Evolutionary conservation across 306 rosid species (phyloP).

Genomic region (Leucaena leucocephala): DNA sequence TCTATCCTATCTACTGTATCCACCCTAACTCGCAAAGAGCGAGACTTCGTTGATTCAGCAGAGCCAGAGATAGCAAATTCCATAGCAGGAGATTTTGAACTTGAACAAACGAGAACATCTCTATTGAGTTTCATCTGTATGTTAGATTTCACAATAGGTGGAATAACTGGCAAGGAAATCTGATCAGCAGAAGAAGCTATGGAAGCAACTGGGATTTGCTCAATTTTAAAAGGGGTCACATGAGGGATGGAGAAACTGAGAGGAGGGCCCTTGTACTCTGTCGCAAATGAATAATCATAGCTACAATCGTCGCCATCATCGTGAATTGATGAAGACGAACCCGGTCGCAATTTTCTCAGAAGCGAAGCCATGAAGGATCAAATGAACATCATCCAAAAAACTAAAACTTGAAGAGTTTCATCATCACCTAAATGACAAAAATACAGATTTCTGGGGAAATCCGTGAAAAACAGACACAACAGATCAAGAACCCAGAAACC

Average conservation of each 20-base stretch:
- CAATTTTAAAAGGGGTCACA: conserved; percentile 57
- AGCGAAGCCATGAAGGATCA: conserved; percentile 52
- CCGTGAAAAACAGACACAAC: not conserved
- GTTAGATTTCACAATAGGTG: conserved; percentile 54
- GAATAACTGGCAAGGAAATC: conserved; percentile 61
- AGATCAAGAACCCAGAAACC: not conserved
- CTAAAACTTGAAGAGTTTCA: conserved; percentile 6
- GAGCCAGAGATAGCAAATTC: not conserved
- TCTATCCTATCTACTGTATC: conserved; percentile 18
- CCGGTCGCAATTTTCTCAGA: conserved; percentile 49
- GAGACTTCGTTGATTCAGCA: not conserved
- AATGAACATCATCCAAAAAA: not conserved
- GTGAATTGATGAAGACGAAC: conserved; percentile 37
- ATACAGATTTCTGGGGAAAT: not conserved
- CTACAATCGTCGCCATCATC: conserved; percentile 37
- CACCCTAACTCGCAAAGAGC: conserved; percentile 3
- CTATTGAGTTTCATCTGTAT: not conserved
- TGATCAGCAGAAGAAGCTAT: conserved; percentile 46
- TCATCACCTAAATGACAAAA: not conserved
- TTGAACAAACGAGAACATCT: conserved; percentile 26
- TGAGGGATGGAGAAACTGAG: conserved; percentile 60
- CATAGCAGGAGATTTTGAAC: not conserved
- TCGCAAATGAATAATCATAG: conserved; percentile 71
- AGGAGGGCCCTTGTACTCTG: conserved; percentile 71
- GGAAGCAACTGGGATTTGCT: conserved; percentile 67